Evolutionary conservation across 2,329 filamentous ascomycete genomes (phyloP).

Genomic region (Pezicula neosporulosa): DNA sequence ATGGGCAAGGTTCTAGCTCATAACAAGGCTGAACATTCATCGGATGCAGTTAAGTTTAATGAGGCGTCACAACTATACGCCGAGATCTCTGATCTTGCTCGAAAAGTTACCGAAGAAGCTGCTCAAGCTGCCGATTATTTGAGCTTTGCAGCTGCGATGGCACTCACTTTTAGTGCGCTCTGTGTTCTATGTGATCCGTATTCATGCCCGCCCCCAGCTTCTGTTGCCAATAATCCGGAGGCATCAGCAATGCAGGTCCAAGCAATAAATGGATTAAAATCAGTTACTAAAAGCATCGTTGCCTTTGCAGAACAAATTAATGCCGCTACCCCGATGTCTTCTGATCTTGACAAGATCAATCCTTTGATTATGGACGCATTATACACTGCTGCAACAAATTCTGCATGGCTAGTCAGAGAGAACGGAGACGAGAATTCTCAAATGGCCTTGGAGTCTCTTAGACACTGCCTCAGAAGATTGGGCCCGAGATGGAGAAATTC

Average conservation of each 20-base stretch:
- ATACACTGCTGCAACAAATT: conserved; percentile 34
- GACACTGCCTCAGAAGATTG: conserved; percentile 26
- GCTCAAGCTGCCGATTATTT: conserved; percentile 19
- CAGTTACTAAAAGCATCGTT: conserved; percentile 24
- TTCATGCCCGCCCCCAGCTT: conserved; percentile 25
- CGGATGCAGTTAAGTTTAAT: conserved; percentile 17
- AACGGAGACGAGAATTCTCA: conserved; percentile 28
- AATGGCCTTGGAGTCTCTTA: conserved; percentile 26
- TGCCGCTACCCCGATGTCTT: conserved; percentile 13
- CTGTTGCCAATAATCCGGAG: conserved; percentile 10
- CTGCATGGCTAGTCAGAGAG: conserved; percentile 35
- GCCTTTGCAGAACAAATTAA: conserved; percentile 26
- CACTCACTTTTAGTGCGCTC: conserved; percentile 23
- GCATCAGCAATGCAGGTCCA: conserved; percentile 29
- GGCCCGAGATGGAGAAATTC: conserved; percentile 33
- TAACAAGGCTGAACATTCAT: conserved; percentile 16
- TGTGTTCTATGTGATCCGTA: conserved; percentile 35
- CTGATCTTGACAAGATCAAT: conserved; percentile 27
- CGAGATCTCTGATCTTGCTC: conserved; percentile 19
- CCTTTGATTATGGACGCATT: conserved; percentile 34
- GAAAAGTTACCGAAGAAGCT: conserved; percentile 22
- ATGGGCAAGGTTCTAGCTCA: conserved; percentile 31
- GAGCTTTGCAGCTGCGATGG: conserved; percentile 19
- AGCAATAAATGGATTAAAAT: conserved; percentile 30
- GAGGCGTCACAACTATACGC: conserved; percentile 22